Conservation (phyloP, 1,284 basidiomycete genomes). For the Sanghuangporus weigelae region DNA sequence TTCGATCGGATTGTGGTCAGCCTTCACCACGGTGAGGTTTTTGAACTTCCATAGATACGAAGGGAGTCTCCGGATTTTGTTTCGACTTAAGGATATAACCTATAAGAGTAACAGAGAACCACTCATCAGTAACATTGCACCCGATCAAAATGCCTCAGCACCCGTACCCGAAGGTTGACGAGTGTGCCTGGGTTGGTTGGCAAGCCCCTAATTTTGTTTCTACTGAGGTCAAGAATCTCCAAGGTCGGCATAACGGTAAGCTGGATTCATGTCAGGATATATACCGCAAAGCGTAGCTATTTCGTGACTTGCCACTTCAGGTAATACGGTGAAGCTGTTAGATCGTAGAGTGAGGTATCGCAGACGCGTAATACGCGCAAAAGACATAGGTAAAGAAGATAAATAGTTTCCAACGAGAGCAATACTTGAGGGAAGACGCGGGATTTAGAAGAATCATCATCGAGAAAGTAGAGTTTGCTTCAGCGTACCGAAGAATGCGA, state of each 20-base stretch:
- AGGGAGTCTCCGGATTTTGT: conserved; percentile 79
- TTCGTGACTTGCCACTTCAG: conserved; percentile 70
- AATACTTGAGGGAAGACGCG: conserved; percentile 46
- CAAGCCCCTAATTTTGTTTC: conserved; percentile 83
- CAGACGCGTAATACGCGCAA: conserved; percentile 71
- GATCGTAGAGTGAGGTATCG: conserved; percentile 92
- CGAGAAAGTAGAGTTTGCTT: conserved; percentile 2
- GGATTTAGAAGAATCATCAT: neutral
- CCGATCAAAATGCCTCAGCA: neutral
- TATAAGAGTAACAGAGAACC: conserved; percentile 27
- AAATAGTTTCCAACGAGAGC: conserved; percentile 86
- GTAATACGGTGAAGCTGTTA: conserved; percentile 82
- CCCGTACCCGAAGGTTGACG: conserved; percentile 66
- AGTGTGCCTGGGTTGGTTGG: conserved; percentile 81
- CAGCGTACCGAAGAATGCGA: conserved; percentile 63
- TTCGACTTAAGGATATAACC: conserved; percentile 86
- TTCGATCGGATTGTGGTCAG: conserved; percentile 88
- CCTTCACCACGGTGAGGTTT: conserved; percentile 76
- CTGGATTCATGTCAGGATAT: conserved; percentile 35
- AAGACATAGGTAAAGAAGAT: conserved; percentile 74
- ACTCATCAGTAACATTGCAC: neutral
- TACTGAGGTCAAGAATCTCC: conserved; percentile 92
- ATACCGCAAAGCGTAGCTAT: conserved; percentile 1
- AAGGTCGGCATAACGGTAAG: conserved; percentile 82
- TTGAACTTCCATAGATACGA: conserved; percentile 72